Evolutionary conservation across 139 green algal genomes (phyloP), one percentile per base, ranked within the genome.

Genomic region (Tetradesmus lagerheimii): DNA sequence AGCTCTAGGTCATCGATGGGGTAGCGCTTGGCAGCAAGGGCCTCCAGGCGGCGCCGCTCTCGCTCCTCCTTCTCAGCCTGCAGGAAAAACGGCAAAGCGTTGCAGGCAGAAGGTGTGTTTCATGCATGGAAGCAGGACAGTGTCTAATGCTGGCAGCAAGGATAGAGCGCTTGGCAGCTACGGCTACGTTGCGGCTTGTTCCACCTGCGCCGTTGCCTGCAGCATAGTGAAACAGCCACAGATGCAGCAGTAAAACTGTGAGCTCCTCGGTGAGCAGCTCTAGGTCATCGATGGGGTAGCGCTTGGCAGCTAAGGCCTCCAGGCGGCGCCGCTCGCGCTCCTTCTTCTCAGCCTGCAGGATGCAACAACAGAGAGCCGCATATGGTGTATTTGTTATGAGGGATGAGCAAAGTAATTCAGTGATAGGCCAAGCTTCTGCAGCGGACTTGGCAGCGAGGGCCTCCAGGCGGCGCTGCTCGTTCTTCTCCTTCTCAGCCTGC

Each of bases 1-100:
- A 94, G 91, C 85, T 94, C 88, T 23, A 78, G 38, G 80, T 95
- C 93, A n/a, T 95, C 93, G 14, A 94, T 85, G 43, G 92, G 92
- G 87, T 92, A 94, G 50, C 91, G 87, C 27, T 84, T 84, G 35
- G 84, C 90, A 27, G 87, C 90, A 53, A 94, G 77, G 38, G 85
- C 90, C 84, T 91, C 92, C 27, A 71, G 34, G 16, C 88, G 85
- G 16, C 86, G 85, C 35, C 80, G 83, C 76, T 92, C 89, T 11
- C 89, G 78, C 71, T 93, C 89, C 43, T 94, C 92, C 87, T 94
- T 94, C 53, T 93, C 92, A 3, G 86, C 85, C 92, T 92, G 77
- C 71, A 83, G 82, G 27, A n/a, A 78, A n/a, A n/a, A n/a, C n/a
- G n/a, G n/a, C n/a, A n/a, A n/a, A n/a, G n/a, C n/a, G n/a, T 50